Percentiles rank a stretch among this genome's conserved stretches.
Evolutionary conservation across 2,329 filamentous ascomycete species (phyloP).

Genomic region (Cladobotryum protrusum): DNA sequence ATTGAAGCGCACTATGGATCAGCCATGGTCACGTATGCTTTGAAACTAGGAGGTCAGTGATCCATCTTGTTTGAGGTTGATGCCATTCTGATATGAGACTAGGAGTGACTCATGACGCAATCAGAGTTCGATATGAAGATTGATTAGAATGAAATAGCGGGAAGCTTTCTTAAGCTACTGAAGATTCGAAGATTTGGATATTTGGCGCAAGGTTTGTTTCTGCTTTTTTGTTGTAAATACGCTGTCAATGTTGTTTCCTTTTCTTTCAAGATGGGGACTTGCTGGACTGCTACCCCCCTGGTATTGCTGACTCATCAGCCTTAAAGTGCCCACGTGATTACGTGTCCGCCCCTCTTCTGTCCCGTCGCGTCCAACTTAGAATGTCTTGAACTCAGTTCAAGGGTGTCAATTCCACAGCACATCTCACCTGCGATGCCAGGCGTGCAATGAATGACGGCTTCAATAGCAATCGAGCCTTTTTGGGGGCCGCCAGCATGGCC

Average conservation of each 20-base stretch:
- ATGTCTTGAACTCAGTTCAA: neutral
- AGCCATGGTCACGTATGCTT: constrained; percentile 32
- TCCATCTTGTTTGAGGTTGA: neutral
- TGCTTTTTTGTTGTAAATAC: neutral
- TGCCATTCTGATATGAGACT: neutral
- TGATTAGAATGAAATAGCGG: neutral
- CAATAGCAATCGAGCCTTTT: constrained; percentile 15
- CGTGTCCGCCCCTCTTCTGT: constrained; percentile 14
- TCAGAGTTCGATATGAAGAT: constrained; percentile 30
- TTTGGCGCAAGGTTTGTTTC: neutral
- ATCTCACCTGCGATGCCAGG: constrained; percentile 19
- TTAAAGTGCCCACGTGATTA: constrained; percentile 15
- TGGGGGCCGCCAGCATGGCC: constrained; percentile 13
- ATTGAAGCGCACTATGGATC: constrained; percentile 34
- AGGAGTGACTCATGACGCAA: constrained; percentile 33
- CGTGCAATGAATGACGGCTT: constrained; percentile 24
- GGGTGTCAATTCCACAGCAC: neutral
- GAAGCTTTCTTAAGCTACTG: neutral
- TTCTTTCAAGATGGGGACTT: neutral
- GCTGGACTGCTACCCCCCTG: neutral
- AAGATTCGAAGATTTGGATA: neutral
- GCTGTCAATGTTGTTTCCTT: neutral
- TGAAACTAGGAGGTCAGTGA: constrained; percentile 31
- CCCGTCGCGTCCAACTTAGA: constrained; percentile 13
- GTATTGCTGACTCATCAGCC: neutral